These are phyloP conservation scores for Streptanthus diversifolius DNA, from an alignment of 345 rosid species.

Conservation along the genomic window DNA sequence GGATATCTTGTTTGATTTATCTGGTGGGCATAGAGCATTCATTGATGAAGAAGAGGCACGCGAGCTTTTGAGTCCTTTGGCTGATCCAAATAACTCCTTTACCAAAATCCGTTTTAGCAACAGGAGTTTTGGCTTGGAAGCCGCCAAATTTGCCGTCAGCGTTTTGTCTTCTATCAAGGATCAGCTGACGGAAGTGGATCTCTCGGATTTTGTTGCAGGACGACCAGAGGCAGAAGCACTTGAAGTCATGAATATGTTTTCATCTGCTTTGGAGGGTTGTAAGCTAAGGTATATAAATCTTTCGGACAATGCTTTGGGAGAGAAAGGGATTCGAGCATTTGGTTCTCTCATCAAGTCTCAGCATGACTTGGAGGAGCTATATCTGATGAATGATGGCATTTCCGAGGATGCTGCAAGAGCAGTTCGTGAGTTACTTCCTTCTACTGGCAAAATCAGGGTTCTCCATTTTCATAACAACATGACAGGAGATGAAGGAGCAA, in stretches of 20 bases:
- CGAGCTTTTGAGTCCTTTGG: constrained; percentile 56
- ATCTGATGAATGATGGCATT: constrained; percentile 83
- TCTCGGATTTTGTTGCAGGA: constrained; percentile 89
- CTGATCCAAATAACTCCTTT: constrained; percentile 50
- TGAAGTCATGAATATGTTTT: constrained; percentile 71
- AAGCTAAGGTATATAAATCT: constrained; percentile 61
- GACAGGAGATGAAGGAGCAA: constrained; percentile 87
- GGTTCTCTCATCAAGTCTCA: constrained; percentile 64
- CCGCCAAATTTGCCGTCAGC: constrained; percentile 67
- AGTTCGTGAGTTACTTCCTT: constrained; percentile 73
- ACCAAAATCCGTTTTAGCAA: constrained; percentile 71
- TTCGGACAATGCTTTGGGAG: constrained; percentile 96
- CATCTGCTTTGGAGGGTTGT: constrained; percentile 73
- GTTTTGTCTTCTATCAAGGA: constrained; percentile 61
- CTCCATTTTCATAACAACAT: constrained; percentile 91
- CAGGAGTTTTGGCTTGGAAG: constrained; percentile 78
- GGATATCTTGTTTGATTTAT: constrained; percentile 59
- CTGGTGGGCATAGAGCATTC: constrained; percentile 71
- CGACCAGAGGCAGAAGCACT: constrained; percentile 81
- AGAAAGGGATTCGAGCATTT: constrained; percentile 85
- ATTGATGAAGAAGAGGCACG: constrained; percentile 75
- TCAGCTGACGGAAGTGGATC: constrained; percentile 73
- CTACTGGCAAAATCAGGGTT: constrained; percentile 60
- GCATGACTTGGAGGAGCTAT: constrained; percentile 68
- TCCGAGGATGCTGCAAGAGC: constrained; percentile 92